These are phyloP conservation scores for Coelastrella sp. DNA, from an alignment of 139 green algal genomes.

Conservation along the genomic window DNA sequence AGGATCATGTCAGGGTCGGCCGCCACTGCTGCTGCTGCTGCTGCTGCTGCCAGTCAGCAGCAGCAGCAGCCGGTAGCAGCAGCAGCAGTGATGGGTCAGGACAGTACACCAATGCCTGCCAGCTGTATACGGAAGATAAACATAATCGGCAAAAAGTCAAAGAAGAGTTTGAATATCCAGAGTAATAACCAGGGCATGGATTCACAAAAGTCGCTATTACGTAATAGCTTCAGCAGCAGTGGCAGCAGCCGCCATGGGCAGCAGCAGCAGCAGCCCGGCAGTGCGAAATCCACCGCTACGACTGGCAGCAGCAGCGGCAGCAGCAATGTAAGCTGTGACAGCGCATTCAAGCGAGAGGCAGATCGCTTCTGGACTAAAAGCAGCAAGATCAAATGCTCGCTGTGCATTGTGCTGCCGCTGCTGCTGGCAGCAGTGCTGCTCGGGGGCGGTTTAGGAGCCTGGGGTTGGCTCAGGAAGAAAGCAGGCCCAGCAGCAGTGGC, in stretches of 20 bases:
- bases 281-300: neutral
- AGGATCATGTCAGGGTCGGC: neutral
- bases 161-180: conserved; percentile 70
- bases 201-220: conserved; percentile 69
- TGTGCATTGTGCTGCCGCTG: neutral
- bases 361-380: neutral
- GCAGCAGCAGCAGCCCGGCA: conserved; percentile 23
- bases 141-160: conserved; percentile 55
- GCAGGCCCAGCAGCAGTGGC: neutral
- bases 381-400: conserved; percentile 5
- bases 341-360: neutral
- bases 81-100: neutral
- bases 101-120: too few species aligned
- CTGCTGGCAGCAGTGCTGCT: neutral
- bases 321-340: neutral
- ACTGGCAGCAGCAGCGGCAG: neutral
- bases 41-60: neutral
- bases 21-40: neutral
- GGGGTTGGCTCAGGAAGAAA: neutral
- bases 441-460: neutral
- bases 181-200: conserved; percentile 57
- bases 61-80: neutral
- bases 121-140: too few species aligned
- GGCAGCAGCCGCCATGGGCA: neutral
- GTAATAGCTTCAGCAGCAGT: neutral